phyloP scores from a whole-genome alignment of 2,329 filamentous ascomycete genomes.

The Geosmithia flava region DNA sequence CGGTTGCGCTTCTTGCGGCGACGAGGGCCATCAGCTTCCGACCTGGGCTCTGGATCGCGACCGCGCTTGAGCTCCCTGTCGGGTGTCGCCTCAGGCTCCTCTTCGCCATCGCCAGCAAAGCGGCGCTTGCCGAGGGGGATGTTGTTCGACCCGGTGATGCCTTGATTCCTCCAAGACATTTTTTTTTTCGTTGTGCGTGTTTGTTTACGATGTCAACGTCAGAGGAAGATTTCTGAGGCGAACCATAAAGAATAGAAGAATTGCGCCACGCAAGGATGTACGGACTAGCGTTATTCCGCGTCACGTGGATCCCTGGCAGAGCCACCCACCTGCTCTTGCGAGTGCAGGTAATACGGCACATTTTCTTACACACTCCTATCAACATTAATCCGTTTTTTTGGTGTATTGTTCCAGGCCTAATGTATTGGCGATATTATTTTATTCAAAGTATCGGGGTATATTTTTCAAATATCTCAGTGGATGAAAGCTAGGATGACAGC shows the following conservation, averaged over 20 bases:
- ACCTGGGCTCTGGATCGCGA: conserved; percentile 74
- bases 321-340: background rate
- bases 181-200: background rate
- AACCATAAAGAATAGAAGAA: background rate
- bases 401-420: conserved; percentile 37
- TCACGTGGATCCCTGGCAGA: background rate
- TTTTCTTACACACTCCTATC: too few species aligned
- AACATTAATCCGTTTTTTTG: too few species aligned
- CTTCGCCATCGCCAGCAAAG: conserved; percentile 54
- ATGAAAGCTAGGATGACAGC: too few species aligned
- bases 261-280: background rate
- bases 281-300: background rate
- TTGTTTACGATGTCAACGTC: background rate
- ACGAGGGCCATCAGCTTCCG: conserved; percentile 61
- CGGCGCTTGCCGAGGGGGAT: conserved; percentile 85
- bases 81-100: conserved; percentile 22
- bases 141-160: conserved; percentile 96
- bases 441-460: too few species aligned
- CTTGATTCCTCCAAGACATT: conserved; percentile 61
- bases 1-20: conserved; percentile 97
- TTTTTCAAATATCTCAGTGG: conserved; percentile 25
- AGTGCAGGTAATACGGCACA: background rate
- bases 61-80: conserved; percentile 65
- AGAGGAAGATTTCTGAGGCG: background rate
- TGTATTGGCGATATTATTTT: conserved; percentile 29